Conservation (phyloP, 768 basidiomycete species). For the Lepiota venenata region DNA sequence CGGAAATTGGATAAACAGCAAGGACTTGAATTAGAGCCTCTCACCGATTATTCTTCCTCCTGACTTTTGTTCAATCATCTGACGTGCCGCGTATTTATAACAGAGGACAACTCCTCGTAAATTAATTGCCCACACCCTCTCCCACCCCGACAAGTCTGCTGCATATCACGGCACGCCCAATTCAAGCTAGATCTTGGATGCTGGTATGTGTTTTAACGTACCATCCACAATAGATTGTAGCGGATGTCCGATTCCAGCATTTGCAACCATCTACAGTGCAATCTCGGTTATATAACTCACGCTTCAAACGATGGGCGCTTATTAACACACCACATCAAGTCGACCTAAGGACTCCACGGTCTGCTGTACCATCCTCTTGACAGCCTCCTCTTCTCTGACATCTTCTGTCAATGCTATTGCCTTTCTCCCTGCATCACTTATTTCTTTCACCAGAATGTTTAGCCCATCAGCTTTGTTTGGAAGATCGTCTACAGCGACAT, state of each 20-base stretch:
- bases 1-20: neutral
- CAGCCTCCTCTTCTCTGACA: slow-evolving; percentile 37
- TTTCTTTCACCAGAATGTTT: slow-evolving; percentile 22
- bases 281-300: no score
- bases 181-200: no score
- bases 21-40: neutral
- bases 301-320: neutral
- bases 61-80: slow-evolving; percentile 55
- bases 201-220: neutral
- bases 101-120: slow-evolving; percentile 56
- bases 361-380: slow-evolving; percentile 34
- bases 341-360: slow-evolving; percentile 33
- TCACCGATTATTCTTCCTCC: slow-evolving; percentile 54
- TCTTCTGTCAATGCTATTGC: slow-evolving; percentile 36
- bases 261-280: slow-evolving; percentile 7
- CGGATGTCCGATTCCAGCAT: slow-evolving; percentile 7
- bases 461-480: slow-evolving; percentile 23
- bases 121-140: slow-evolving; percentile 46
- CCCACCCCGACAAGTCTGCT: slow-evolving; percentile 36
- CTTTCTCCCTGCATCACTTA: slow-evolving; percentile 18
- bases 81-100: slow-evolving; percentile 59
- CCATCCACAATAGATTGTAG: neutral
- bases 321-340: slow-evolving; percentile 42
- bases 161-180: neutral
- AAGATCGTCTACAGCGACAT: slow-evolving; percentile 34